Evolutionary conservation across 2,329 filamentous ascomycete genomes (phyloP), one percentile per base, ranked within the genome.

Genomic region (Talaromyces sp.): DNA sequence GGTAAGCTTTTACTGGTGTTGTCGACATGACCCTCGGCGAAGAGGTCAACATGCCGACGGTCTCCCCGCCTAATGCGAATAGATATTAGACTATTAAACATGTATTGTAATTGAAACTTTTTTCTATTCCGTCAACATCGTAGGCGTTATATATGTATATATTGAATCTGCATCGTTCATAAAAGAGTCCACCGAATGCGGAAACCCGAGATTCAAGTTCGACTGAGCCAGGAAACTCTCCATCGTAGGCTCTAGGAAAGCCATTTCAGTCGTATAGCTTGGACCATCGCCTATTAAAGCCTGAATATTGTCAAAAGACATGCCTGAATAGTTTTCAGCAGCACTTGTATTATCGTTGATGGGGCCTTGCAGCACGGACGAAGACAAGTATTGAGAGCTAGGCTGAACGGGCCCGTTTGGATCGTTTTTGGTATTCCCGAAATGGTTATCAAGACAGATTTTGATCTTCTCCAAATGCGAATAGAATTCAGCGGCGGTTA

Each of bases 191-290:
- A 74, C 71, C 8, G 73, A 71, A 62, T 75, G 71, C 60, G 73
- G 59, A 57, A 73, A 61, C 1, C 72, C 72, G 36, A 75, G 54
- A 62, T 75, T 73, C 19, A 76, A 68, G 65, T 76, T 72, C 4
- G 73, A 73, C 64, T 75, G 73, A 19, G 73, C 72, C 1, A 76
- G 64, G 19, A 75, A 76, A 54, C 75, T 72, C 60, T 76, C 73
- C 73, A 76, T 74, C 8, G 73, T 75, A 25, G 73, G 73, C 56
- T 76, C 72, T 47, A 75, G 62, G 55, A 76, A 74, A 9, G 73
- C 68, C 72, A 76, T 75, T 49, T 71, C 72, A 0, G 73, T 74
- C 39, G 73, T 74, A 58, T 74, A 75, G 9, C 61, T 65, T 9
- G 66, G 57, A 7, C 22, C 27, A 8, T 52, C 49, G 10, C 3